phyloP scores from a whole-genome alignment of 441 rosid species.

The Pelargonium fulgidum region DNA sequence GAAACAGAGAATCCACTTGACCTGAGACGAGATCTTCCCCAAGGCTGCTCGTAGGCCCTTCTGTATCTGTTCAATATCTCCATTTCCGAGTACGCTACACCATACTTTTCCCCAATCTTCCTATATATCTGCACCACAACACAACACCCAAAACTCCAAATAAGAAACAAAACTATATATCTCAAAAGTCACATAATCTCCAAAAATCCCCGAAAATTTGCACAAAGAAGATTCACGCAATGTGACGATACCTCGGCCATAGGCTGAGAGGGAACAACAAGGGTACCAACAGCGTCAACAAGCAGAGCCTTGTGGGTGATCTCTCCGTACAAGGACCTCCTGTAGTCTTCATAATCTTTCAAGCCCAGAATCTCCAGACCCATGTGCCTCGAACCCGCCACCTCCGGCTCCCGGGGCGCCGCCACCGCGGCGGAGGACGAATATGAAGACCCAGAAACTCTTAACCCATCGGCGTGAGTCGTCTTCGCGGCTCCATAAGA shows the following conservation, averaged over 20 bases:
- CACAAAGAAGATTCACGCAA: not conserved
- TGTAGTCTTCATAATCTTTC: slow-evolving; percentile 73
- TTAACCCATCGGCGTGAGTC: slow-evolving; percentile 15
- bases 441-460: not conserved
- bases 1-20: slow-evolving; percentile 9
- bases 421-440: slow-evolving; percentile 35
- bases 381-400: slow-evolving; percentile 27
- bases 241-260: slow-evolving; percentile 63
- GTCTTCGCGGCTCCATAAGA: slow-evolving; percentile 3
- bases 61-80: slow-evolving; percentile 77
- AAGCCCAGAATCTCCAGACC: slow-evolving; percentile 40
- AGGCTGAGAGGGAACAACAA: slow-evolving; percentile 84
- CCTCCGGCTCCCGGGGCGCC: slow-evolving; percentile 22
- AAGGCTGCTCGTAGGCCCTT: slow-evolving; percentile 84
- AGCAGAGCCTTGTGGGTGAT: slow-evolving; percentile 77
- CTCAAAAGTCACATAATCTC: not conserved
- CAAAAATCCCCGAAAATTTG: too few relatives aligned
- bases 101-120: slow-evolving; percentile 78
- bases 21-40: slow-evolving; percentile 96
- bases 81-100: slow-evolving; percentile 71
- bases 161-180: not conserved
- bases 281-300: slow-evolving; percentile 92
- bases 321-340: slow-evolving; percentile 72
- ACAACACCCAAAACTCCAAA: not conserved
- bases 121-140: slow-evolving; percentile 53